A percentile compares a stretch with the other conserved stretches of the same genome.
Evolutionary conservation across 176 grass and related monocot species (phyloP).

Genomic region (Thalia dealbata): DNA sequence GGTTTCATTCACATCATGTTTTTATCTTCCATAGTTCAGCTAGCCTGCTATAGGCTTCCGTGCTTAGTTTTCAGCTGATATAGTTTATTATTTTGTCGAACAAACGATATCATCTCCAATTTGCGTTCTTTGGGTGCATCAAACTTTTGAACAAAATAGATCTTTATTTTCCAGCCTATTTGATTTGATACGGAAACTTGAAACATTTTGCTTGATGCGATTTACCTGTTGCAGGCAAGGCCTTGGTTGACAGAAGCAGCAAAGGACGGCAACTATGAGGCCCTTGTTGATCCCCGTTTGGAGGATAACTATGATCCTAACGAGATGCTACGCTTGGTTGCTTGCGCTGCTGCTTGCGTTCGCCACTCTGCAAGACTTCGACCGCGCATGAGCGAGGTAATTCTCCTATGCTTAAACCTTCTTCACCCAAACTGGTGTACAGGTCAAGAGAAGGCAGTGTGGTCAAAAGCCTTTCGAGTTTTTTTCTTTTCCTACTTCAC

Average conservation of each 20-base stretch:
- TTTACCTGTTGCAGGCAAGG: slow-evolving; percentile 33
- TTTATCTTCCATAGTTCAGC: neutral
- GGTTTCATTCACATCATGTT: no score
- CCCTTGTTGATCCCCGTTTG: slow-evolving; percentile 42
- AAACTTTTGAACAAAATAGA: neutral
- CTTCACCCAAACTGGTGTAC: neutral
- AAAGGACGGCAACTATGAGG: slow-evolving; percentile 49
- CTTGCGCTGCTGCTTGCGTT: slow-evolving; percentile 65
- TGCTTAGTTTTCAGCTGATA: neutral
- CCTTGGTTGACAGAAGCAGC: slow-evolving; percentile 41
- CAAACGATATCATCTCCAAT: no score
- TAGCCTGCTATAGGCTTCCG: neutral
- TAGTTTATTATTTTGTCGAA: neutral
- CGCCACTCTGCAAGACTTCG: slow-evolving; percentile 53
- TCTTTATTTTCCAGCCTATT: neutral
- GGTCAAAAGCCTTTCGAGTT: no score
- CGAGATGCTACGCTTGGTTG: slow-evolving; percentile 59
- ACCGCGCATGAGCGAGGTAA: slow-evolving; percentile 66
- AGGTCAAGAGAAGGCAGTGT: neutral
- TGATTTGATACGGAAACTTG: neutral
- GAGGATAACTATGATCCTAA: slow-evolving; percentile 49
- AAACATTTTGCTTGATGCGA: neutral
- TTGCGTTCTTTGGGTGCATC: neutral
- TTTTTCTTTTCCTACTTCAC: no score
- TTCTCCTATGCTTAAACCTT: neutral